Evolutionary conservation across 2,329 filamentous ascomycete species (phyloP).

Genomic region (Talaromyces islandicus): DNA sequence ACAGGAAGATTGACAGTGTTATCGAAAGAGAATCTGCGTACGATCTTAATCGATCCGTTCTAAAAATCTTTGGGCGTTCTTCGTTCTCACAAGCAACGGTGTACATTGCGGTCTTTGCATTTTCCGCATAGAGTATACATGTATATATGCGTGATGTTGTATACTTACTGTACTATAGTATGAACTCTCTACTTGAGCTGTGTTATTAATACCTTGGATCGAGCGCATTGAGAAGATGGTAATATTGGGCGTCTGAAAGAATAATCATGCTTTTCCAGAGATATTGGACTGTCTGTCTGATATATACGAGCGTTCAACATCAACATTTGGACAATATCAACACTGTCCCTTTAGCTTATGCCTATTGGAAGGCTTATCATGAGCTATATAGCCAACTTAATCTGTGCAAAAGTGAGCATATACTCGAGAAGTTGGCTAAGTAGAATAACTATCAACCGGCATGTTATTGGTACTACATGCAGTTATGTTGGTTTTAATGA

Average conservation of each 20-base stretch:
- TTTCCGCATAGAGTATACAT: neutral
- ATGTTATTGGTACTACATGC: neutral
- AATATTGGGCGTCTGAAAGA: neutral
- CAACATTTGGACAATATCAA: neutral
- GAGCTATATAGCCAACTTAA: neutral
- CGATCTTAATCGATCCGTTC: neutral
- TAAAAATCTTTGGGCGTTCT: neutral
- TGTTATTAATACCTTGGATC: neutral
- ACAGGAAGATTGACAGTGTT: constrained; percentile 17
- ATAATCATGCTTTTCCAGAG: neutral
- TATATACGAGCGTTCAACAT: neutral
- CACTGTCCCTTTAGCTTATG: neutral
- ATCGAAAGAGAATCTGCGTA: neutral
- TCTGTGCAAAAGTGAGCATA: neutral
- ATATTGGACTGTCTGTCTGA: neutral
- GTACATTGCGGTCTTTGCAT: neutral
- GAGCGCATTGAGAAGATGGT: neutral
- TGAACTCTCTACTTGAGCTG: neutral
- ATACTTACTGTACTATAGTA: neutral
- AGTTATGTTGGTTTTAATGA: too few species aligned
- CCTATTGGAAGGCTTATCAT: neutral
- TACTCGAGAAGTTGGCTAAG: neutral
- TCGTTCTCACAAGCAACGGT: neutral
- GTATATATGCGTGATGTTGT: neutral
- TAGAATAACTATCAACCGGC: neutral